phyloP scores from a whole-genome alignment of 2,329 filamentous ascomycete species.

The Fusarium nodosum region DNA sequence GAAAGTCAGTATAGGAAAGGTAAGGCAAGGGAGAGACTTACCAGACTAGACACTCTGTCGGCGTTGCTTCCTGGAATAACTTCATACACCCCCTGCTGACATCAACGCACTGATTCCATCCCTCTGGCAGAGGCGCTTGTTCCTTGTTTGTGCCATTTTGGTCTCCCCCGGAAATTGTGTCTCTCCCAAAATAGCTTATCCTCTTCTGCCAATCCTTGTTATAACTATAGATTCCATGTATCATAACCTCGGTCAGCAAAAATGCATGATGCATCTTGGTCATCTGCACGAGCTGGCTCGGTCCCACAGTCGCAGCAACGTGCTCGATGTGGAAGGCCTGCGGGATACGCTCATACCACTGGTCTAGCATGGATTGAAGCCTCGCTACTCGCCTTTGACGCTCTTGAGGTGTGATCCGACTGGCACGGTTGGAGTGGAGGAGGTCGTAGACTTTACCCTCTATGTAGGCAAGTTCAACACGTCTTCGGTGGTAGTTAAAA shows the following conservation, averaged over 20 bases:
- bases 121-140: slow-evolving; percentile 43
- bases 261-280: slow-evolving; percentile 57
- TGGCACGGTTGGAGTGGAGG: slow-evolving; percentile 53
- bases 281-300: slow-evolving; percentile 53
- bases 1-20: neutral
- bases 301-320: slow-evolving; percentile 50
- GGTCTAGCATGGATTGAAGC: slow-evolving; percentile 53
- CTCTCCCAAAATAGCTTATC: slow-evolving; percentile 50
- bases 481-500: slow-evolving; percentile 58
- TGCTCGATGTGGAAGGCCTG: slow-evolving; percentile 53
- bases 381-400: slow-evolving; percentile 50
- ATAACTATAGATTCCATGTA: slow-evolving; percentile 57
- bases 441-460: slow-evolving; percentile 59
- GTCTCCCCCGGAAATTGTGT: slow-evolving; percentile 42
- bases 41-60: slow-evolving; percentile 54
- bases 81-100: slow-evolving; percentile 54
- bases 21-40: slow-evolving; percentile 8
- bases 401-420: slow-evolving; percentile 49
- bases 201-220: slow-evolving; percentile 56
- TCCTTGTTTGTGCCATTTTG: slow-evolving; percentile 17
- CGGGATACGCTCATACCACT: slow-evolving; percentile 56
- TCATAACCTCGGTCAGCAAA: slow-evolving; percentile 54
- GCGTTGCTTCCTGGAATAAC: slow-evolving; percentile 50
- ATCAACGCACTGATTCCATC: slow-evolving; percentile 54
- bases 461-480: slow-evolving; percentile 58